phyloP scores from a whole-genome alignment of 495 filamentous ascomycete species.

The Penicillium silybi region DNA sequence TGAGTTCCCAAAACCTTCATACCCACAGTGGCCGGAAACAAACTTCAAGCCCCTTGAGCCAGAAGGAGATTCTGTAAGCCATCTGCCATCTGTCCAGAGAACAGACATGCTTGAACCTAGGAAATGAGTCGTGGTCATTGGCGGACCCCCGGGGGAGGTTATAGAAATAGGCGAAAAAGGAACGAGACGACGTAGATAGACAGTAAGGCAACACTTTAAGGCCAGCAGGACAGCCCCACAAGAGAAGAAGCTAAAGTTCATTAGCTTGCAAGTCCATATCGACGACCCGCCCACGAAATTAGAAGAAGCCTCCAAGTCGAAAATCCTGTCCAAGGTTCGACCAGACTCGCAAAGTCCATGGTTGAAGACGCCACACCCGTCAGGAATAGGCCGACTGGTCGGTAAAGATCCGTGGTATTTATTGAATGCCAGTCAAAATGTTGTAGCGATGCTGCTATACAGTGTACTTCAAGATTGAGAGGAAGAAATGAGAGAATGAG shows the following conservation, averaged over 20 bases:
- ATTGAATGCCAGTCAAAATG: background rate
- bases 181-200: too few relatives aligned
- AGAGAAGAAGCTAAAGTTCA: too few relatives aligned
- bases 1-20: background rate
- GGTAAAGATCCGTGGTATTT: background rate
- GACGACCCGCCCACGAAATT: background rate
- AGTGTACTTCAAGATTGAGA: background rate
- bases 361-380: background rate
- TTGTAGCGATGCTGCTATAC: background rate
- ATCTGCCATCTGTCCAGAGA: background rate
- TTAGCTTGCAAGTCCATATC: background rate
- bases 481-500: too few relatives aligned
- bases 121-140: background rate
- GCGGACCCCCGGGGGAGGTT: too few relatives aligned
- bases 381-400: background rate
- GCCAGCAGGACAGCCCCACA: too few relatives aligned
- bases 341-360: background rate
- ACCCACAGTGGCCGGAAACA: background rate
- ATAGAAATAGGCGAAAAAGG: background rate
- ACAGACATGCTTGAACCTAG: background rate
- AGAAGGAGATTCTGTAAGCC: background rate
- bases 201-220: too few relatives aligned
- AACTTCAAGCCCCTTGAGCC: background rate
- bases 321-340: background rate
- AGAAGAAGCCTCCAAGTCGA: background rate